A percentile compares a stretch with the other conserved stretches of the same genome.
These are phyloP conservation scores for Nitzschia putrida DNA, from an alignment of 108 stramenopile species.

Conservation along the genomic window DNA sequence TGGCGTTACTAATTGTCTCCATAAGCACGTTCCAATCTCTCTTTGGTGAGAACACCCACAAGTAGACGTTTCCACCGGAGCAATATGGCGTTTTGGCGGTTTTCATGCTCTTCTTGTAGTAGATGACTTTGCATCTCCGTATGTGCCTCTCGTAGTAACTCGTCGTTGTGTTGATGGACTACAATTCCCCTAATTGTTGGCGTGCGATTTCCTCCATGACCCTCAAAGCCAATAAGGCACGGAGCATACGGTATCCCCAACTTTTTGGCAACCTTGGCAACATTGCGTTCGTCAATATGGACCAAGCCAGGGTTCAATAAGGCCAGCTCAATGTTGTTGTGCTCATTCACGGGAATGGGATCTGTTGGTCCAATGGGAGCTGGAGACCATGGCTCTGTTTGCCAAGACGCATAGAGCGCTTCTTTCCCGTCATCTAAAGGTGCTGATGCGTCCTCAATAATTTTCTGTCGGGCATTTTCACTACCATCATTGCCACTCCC, in stretches of 20 bases:
- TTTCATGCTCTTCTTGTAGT: constrained; percentile 49
- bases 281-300: constrained; percentile 60
- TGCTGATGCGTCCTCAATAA: constrained; percentile 36
- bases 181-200: constrained; percentile 83
- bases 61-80: constrained; percentile 77
- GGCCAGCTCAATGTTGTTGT: constrained; percentile 77
- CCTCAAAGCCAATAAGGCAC: constrained; percentile 85
- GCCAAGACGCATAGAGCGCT: constrained; percentile 80
- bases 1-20: constrained; percentile 26
- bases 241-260: constrained; percentile 84
- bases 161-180: constrained; percentile 79
- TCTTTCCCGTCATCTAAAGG: constrained; percentile 50
- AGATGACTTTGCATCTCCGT: constrained; percentile 62
- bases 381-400: constrained; percentile 74
- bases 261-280: constrained; percentile 69
- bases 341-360: constrained; percentile 76
- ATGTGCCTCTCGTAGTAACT: constrained; percentile 72
- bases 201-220: constrained; percentile 72
- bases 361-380: constrained; percentile 64
- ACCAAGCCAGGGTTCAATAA: constrained; percentile 84
- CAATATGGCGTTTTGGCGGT: constrained; percentile 47
- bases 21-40: constrained; percentile 77
- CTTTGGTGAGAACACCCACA: constrained; percentile 66
- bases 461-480: constrained; percentile 31
- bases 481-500: constrained; percentile 51